Conservation (phyloP, 495 filamentous ascomycete species). For the Tuber magnatum region DNA sequence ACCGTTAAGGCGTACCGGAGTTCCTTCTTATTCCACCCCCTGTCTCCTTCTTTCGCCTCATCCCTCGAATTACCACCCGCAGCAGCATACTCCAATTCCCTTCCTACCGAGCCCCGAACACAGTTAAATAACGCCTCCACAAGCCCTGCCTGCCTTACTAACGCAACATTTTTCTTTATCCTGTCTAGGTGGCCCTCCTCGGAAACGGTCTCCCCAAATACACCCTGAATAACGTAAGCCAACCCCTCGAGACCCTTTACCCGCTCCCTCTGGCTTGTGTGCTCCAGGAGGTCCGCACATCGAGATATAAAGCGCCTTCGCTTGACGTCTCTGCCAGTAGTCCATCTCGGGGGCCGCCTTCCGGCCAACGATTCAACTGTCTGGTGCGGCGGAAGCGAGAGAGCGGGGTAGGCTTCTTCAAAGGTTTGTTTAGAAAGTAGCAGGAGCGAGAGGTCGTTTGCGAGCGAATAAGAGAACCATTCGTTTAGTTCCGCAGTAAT, state of each 20-base stretch:
- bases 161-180: conserved; percentile 57
- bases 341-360: conserved; percentile 47
- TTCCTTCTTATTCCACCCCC: conserved; percentile 46
- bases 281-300: conserved; percentile 45
- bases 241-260: conserved; percentile 65
- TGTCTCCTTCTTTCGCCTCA: conserved; percentile 36
- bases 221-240: conserved; percentile 60
- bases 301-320: conserved; percentile 47
- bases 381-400: conserved; percentile 31
- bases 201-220: conserved; percentile 44
- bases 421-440: conserved; percentile 65
- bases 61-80: conserved; percentile 18
- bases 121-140: conserved; percentile 55
- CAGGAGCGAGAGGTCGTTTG: conserved; percentile 61
- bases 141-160: conserved; percentile 56
- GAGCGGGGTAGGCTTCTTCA: conserved; percentile 49
- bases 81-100: conserved; percentile 31
- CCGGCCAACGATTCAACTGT: conserved; percentile 8
- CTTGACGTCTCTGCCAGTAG: conserved; percentile 46
- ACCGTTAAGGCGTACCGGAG: conserved; percentile 57
- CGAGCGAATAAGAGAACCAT: conserved; percentile 96
- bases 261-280: conserved; percentile 50
- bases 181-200: conserved; percentile 60
- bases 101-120: conserved; percentile 45
- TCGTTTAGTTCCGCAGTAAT: conserved; percentile 87